Base-by-base conservation (phyloP, 176 grass and related monocot genomes). In the Phoenix dactylifera region DNA sequence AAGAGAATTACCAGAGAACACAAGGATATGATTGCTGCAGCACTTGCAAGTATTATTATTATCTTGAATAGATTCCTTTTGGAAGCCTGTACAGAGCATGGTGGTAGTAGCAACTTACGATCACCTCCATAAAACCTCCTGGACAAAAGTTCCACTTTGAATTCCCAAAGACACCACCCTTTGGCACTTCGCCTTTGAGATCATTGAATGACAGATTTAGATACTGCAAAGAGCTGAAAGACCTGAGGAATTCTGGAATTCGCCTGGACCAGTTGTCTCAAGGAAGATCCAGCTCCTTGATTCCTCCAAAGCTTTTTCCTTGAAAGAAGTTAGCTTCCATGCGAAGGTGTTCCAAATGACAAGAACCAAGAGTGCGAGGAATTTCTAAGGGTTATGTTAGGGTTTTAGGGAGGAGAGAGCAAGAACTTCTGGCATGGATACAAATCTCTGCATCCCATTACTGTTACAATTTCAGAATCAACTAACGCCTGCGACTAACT, bases 141-240 rank as follows among this genome's bases (percentile, higher is more conserved):
- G 4, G 26, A 28, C 26, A 28, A 28, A 28, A 28, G 26, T 28
- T 28, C 5, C 69, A 54, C 14, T 72, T 72, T 53, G 5, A 1
- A 60, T 72, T 39, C 26, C 5, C 25, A 61, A 72, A 62, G 19
- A 71, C 20, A 14, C 57, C 68, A 19, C 19, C 17, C 19, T 15
- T 6, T 9, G 68, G 68, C 49, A 60, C 68, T 32, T 59, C 68
- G 16, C 55, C 57, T 26, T 26, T 19, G 7, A 71, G 28, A 18
- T 71, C 50, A 50, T 71, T 71, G 68, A 60, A 71, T 10, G 68
- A 60, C 22, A 71, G 29, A 44, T 55, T 73, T 6, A 73, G 29
- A 55, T 55, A 22, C 4, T 7, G 48, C 3, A 71, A 55, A 25
- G 7, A 32, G 26, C 9, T 60, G 15, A 59, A 60, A 14, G 15